Base-by-base conservation (phyloP, 306 rosid species). In the Sphenostylis stenocarpa region DNA sequence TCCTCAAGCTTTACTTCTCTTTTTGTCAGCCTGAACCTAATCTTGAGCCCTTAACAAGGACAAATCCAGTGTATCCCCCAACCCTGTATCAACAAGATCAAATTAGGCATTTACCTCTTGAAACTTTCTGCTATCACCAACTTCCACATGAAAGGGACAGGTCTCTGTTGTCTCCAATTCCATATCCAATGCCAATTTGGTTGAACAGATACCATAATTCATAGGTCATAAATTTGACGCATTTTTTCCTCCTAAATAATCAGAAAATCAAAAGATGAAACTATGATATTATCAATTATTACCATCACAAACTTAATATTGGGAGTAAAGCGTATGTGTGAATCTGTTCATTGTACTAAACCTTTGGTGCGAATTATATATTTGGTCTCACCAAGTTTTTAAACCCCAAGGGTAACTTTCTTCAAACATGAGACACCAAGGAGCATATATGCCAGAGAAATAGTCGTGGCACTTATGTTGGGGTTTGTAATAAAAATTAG, bases 341-440 rank as follows among this genome's bases (percentile, higher is more conserved):
- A 29, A 41, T 11, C 16, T 8, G 21, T 72, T 71, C 56, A 57
- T 24, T 64, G 16, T n/a, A 23, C 10, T 73, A 55, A 38, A 44
- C 16, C 24, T 34, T 26, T 61, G 70, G 8, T 31, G 55, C 26
- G 36, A 17, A 13, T 77, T 14, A 36, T 28, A 36, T 28, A 71
- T 75, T 39, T 7, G 58, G 24, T 53, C 72, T 58, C 41, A 23
- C 55, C 44, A 67, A 39, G 57, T 53, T 67, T 16, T 34, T 36
- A 4, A 8, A 8, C 7, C 36, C n/a, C 33, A 21, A 82, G 81
- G 88, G 87, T 62, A 57, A 69, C 47, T 33, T 80, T 77, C 80
- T 81, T 70, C 80, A 70, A 82, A 87, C 41, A 77, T 83, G 97
- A 87, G 53, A 76, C 83, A 88, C 87, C 82, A 92, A 89, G 93